A percentile compares a stretch with the other conserved stretches of the same genome.
phyloP scores from a whole-genome alignment of 176 grass and related monocot species.

The Cenchrus purpureus region DNA sequence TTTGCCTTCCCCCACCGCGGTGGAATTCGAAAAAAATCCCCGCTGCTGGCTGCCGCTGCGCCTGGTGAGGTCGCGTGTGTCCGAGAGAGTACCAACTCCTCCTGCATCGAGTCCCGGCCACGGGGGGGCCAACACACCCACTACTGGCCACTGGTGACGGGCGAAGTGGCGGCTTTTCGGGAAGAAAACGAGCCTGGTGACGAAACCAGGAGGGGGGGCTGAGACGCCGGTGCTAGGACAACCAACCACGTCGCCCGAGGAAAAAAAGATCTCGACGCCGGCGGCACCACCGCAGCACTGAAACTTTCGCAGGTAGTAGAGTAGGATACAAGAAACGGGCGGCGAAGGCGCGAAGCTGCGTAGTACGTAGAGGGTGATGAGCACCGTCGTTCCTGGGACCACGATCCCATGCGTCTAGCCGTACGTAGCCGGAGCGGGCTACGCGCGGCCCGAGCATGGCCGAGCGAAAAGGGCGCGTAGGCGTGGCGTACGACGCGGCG shows the following conservation, averaged over 20 bases:
- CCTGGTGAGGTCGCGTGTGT: not conserved
- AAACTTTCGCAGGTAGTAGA: not conserved
- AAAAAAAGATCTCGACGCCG: not conserved
- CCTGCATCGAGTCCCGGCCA: not conserved
- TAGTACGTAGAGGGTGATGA: not conserved
- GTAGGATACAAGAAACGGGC: not conserved
- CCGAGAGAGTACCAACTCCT: not conserved
- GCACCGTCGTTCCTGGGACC: not conserved
- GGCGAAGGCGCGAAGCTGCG: not conserved
- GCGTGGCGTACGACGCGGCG: not conserved
- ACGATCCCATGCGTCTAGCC: not conserved
- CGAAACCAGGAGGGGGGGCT: not conserved
- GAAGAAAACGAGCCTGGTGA: not conserved
- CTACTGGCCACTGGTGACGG: not conserved
- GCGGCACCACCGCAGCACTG: not conserved
- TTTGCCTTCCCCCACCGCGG: not conserved
- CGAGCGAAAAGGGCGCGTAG: not conserved
- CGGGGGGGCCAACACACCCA: too few relatives aligned
- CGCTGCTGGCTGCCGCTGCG: not conserved
- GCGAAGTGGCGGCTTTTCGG: not conserved
- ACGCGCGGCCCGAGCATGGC: not conserved
- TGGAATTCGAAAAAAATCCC: not conserved
- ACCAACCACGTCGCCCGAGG: not conserved
- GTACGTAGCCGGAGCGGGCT: not conserved
- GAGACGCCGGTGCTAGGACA: not conserved